These are phyloP conservation scores for Colletotrichum melonis DNA, from an alignment of 2,329 filamentous ascomycete genomes.

Conservation along the genomic window DNA sequence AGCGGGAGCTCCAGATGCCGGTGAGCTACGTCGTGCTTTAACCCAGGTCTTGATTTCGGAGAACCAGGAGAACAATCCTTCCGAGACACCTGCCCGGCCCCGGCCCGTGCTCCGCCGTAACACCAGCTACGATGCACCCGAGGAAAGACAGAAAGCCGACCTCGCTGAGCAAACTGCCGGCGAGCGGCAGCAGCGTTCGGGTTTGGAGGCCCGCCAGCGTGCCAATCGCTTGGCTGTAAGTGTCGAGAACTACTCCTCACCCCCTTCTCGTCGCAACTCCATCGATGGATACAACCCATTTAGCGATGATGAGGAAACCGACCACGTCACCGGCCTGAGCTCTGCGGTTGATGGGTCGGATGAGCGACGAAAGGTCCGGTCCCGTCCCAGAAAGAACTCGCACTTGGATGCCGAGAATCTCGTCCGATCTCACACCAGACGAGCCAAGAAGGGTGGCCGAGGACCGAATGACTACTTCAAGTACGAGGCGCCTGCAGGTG, in stretches of 20 bases:
- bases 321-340: slow-evolving; percentile 4
- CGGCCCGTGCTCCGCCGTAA: slow-evolving; percentile 55
- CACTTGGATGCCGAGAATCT: slow-evolving; percentile 46
- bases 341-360: slow-evolving; percentile 8
- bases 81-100: slow-evolving; percentile 39
- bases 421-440: slow-evolving; percentile 47
- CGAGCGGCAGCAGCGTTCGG: slow-evolving; percentile 51
- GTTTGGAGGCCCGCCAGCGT: slow-evolving; percentile 52
- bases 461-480: slow-evolving; percentile 43
- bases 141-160: slow-evolving; percentile 53
- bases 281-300: slow-evolving; percentile 21
- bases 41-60: slow-evolving; percentile 51
- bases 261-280: slow-evolving; percentile 33
- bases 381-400: slow-evolving; percentile 31
- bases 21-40: slow-evolving; percentile 51
- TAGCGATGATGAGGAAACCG: slow-evolving; percentile 26
- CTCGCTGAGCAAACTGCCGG: slow-evolving; percentile 50
- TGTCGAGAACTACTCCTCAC: slow-evolving; percentile 51
- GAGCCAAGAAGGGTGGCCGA: slow-evolving; percentile 38
- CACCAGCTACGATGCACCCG: slow-evolving; percentile 54
- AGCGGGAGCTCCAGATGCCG: slow-evolving; percentile 50
- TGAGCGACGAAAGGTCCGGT: slow-evolving; percentile 12
- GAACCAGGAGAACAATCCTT: slow-evolving; percentile 27
- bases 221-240: slow-evolving; percentile 53
- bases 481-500: slow-evolving; percentile 38